Evolutionary conservation across 495 filamentous ascomycete species (phyloP).

Genomic region (Venustampulla echinocandica): DNA sequence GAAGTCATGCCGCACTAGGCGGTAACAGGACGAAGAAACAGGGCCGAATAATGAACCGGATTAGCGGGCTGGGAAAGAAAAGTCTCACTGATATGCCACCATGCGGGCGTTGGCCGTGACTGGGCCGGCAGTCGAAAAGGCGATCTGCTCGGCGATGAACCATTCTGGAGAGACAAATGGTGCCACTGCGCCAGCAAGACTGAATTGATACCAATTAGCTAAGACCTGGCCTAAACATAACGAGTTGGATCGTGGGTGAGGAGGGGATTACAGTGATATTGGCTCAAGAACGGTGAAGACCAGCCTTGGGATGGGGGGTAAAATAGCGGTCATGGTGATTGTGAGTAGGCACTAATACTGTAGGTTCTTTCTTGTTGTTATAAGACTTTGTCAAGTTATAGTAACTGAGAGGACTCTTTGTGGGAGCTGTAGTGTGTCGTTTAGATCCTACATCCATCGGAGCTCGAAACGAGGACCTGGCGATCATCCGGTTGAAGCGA

Average conservation of each 20-base stretch:
- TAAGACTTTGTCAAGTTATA: no score
- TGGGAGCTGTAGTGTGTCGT: no score
- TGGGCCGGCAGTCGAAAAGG: slow-evolving; percentile 23
- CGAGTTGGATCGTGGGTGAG: background rate
- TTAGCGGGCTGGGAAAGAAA: slow-evolving; percentile 13
- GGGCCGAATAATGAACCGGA: background rate
- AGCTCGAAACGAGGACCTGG: no score
- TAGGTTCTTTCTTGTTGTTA: background rate
- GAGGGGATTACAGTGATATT: slow-evolving; percentile 48
- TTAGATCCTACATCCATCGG: no score
- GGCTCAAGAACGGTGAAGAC: slow-evolving; percentile 60
- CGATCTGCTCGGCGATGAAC: slow-evolving; percentile 55
- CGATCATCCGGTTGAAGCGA: no score
- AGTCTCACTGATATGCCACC: slow-evolving; percentile 26
- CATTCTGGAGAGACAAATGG: slow-evolving; percentile 46
- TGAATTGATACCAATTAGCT: slow-evolving; percentile 17
- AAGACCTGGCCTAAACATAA: background rate
- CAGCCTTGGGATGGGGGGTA: slow-evolving; percentile 42
- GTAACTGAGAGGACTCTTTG: background rate
- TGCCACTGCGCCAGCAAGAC: slow-evolving; percentile 45
- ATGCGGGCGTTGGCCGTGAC: slow-evolving; percentile 27
- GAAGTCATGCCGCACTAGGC: background rate
- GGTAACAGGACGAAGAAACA: background rate
- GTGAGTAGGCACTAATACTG: background rate
- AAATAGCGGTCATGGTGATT: slow-evolving; percentile 42